A percentile compares a stretch with the other conserved stretches of the same genome.
Evolutionary conservation across 768 basidiomycete species (phyloP).

Genomic region (Pleurotus tuoliensis): DNA sequence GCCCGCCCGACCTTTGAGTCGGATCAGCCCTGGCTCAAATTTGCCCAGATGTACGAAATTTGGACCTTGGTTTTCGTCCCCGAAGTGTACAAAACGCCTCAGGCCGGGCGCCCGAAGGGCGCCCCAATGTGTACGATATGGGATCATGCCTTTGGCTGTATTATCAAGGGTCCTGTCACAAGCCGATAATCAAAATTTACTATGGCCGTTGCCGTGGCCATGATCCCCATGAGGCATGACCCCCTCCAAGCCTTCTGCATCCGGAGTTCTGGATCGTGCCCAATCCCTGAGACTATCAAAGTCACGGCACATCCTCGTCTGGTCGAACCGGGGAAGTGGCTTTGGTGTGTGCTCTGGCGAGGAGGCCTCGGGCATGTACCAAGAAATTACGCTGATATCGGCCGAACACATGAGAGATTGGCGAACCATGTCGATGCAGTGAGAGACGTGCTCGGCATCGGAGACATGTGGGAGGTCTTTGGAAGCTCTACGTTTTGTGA

Average conservation of each 20-base stretch:
- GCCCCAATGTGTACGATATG: too few species aligned
- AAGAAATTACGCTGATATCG: constrained; percentile 15
- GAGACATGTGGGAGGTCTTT: constrained; percentile 7
- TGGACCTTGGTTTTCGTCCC: too few species aligned
- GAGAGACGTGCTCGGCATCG: constrained; percentile 13
- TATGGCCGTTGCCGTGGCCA: not conserved
- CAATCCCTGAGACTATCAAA: constrained; percentile 1
- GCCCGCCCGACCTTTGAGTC: too few species aligned
- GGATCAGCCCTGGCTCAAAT: too few species aligned
- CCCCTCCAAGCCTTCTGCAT: not conserved
- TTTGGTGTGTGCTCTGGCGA: not conserved
- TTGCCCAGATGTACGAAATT: too few species aligned
- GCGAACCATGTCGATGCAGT: constrained; percentile 19
- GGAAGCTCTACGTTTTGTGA: not conserved
- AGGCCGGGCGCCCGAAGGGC: too few species aligned
- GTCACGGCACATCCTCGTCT: constrained; percentile 3
- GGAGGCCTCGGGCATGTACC: constrained; percentile 11
- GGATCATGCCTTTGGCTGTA: too few species aligned
- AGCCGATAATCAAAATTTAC: not conserved
- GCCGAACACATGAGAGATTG: constrained; percentile 17
- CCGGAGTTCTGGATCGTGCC: constrained; percentile 1
- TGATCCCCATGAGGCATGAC: not conserved
- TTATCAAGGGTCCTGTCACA: too few species aligned
- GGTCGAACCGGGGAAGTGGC: constrained; percentile 1
- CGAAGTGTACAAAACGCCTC: too few species aligned